phyloP scores from a whole-genome alignment of 768 basidiomycete species.

The Amanita pallidorosea region DNA sequence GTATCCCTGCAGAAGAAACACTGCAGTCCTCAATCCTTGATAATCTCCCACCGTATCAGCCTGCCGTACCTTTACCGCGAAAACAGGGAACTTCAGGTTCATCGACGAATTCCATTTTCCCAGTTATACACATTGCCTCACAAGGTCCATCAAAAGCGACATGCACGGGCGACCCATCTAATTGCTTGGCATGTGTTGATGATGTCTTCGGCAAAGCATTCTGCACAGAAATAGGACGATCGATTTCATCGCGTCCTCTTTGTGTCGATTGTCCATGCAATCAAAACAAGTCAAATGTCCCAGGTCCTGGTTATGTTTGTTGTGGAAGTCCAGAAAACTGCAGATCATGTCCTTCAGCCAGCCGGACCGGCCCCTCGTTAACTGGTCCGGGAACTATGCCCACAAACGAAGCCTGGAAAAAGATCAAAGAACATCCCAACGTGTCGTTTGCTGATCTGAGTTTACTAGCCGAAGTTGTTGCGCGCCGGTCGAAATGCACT shows the following conservation, averaged over 20 bases:
- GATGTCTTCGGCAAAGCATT: slow-evolving; percentile 86
- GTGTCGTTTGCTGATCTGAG: slow-evolving; percentile 75
- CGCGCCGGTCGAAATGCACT: slow-evolving; percentile 67
- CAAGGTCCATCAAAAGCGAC: neutral
- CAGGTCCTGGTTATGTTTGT: slow-evolving; percentile 4
- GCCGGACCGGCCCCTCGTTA: slow-evolving; percentile 10
- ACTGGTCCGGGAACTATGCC: slow-evolving; percentile 46
- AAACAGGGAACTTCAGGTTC: slow-evolving; percentile 18
- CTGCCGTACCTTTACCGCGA: slow-evolving; percentile 72
- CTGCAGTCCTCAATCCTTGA: slow-evolving; percentile 50
- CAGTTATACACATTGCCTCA: slow-evolving; percentile 23
- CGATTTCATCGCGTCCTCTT: slow-evolving; percentile 37
- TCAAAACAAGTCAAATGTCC: slow-evolving; percentile 6
- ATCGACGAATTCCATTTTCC: slow-evolving; percentile 41
- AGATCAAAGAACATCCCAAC: slow-evolving; percentile 82
- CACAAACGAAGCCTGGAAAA: slow-evolving; percentile 76
- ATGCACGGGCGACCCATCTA: slow-evolving; percentile 81
- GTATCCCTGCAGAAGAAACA: neutral
- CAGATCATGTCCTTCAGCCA: slow-evolving; percentile 12
- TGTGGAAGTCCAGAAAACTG: slow-evolving; percentile 16
- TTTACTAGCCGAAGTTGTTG: slow-evolving; percentile 82
- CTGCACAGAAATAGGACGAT: slow-evolving; percentile 63
- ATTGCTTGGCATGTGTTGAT: slow-evolving; percentile 78
- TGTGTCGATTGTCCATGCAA: slow-evolving; percentile 48
- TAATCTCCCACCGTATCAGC: slow-evolving; percentile 69